These are phyloP conservation scores for Kodamaea kakaduensis DNA, from an alignment of 805 yeast species.

Conservation along the genomic window DNA sequence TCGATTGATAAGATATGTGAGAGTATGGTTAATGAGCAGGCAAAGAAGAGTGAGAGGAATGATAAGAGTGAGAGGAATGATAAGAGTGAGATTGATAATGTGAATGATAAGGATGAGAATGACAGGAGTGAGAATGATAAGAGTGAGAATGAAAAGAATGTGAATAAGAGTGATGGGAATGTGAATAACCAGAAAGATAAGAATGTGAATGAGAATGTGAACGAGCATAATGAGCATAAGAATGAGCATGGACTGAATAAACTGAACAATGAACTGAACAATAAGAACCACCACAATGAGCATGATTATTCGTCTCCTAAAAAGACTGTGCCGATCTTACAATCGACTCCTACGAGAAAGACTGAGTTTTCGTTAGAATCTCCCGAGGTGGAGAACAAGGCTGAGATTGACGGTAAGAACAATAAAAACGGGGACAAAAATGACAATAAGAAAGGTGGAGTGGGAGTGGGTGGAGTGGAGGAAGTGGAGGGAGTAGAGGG, in stretches of 20 bases:
- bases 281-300: no score
- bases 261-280: no score
- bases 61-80: background rate
- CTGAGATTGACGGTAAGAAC: no score
- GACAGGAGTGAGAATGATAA: background rate
- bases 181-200: background rate
- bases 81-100: background rate
- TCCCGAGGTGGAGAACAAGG: background rate
- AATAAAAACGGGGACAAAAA: no score
- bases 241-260: no score
- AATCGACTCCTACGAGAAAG: background rate
- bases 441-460: background rate
- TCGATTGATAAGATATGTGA: no score
- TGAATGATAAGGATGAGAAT: no score
- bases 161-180: background rate
- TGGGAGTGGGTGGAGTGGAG: no score
- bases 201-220: no score
- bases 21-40: no score
- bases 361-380: constrained; percentile 1
- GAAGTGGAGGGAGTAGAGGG: background rate
- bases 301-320: no score
- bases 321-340: background rate
- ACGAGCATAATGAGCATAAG: no score
- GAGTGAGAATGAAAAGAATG: background rate
- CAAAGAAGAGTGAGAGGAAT: background rate